Evolutionary conservation across 1,284 basidiomycete species (phyloP).

Genomic region (Trametes sp.): DNA sequence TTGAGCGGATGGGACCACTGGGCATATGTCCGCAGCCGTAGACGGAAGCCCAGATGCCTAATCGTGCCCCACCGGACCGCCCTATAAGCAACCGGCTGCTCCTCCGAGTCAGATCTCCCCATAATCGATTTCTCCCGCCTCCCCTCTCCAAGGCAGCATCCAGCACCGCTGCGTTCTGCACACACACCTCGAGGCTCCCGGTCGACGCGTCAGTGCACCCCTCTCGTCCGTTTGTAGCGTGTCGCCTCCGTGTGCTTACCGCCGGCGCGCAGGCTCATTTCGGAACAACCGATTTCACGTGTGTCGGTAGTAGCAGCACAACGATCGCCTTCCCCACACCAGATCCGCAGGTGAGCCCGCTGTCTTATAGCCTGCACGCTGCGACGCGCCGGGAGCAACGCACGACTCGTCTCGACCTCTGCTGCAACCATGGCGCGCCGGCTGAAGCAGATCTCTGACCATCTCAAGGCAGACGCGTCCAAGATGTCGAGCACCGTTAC

Average conservation of each 20-base stretch:
- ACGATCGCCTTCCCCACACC: conserved; percentile 42
- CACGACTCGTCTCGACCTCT: not conserved
- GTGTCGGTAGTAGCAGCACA: conserved; percentile 23
- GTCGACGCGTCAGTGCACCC: conserved; percentile 14
- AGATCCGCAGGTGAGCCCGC: conserved; percentile 25
- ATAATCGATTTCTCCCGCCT: conserved; percentile 21
- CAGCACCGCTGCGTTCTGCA: conserved; percentile 10
- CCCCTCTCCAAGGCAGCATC: conserved; percentile 6
- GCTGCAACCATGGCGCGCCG: conserved; percentile 38
- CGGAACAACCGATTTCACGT: conserved; percentile 30
- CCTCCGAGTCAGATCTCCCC: conserved; percentile 26
- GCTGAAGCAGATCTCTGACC: conserved; percentile 39
- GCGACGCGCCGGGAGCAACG: conserved; percentile 2
- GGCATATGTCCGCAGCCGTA: conserved; percentile 19
- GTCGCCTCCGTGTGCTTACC: conserved; percentile 23
- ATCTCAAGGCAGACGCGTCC: conserved; percentile 30
- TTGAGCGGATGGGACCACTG: conserved; percentile 24
- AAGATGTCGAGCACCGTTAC: conserved; percentile 39
- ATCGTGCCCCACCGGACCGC: conserved; percentile 26
- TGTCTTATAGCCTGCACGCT: conserved; percentile 18
- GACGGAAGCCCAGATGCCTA: conserved; percentile 25
- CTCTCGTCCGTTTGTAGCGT: conserved; percentile 4
- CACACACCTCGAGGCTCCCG: not conserved
- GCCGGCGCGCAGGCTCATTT: conserved; percentile 13
- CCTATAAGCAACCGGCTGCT: conserved; percentile 15